Percentiles rank a stretch among this genome's conserved stretches.
Conservation (phyloP, 2,329 filamentous ascomycete species). For the Neonectria hederae region DNA sequence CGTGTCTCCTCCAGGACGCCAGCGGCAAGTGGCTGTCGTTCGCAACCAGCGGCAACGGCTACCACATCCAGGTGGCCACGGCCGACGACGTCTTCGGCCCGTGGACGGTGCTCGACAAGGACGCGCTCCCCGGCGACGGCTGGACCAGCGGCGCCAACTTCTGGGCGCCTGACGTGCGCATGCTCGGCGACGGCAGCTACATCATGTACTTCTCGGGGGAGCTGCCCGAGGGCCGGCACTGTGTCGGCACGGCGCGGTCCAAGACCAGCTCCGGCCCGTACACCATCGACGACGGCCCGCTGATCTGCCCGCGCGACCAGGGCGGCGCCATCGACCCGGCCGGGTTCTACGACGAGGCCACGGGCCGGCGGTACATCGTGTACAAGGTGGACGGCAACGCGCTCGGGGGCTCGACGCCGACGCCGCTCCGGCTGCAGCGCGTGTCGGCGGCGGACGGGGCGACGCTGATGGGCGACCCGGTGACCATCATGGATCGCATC, state of each 20-base stretch:
- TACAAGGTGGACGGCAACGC: slow-evolving; percentile 76
- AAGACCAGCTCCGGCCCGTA: slow-evolving; percentile 62
- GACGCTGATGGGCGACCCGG: slow-evolving; percentile 60
- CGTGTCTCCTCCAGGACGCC: slow-evolving; percentile 57
- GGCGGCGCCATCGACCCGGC: slow-evolving; percentile 72
- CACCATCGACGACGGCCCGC: slow-evolving; percentile 54
- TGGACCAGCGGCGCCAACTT: slow-evolving; percentile 65
- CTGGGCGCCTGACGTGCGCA: slow-evolving; percentile 70
- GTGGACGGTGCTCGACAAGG: slow-evolving; percentile 58
- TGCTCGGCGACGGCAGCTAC: slow-evolving; percentile 60
- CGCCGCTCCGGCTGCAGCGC: slow-evolving; percentile 66
- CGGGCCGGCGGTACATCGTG: slow-evolving; percentile 64
- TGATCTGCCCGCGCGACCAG: slow-evolving; percentile 61
- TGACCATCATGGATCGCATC: slow-evolving; percentile 57
- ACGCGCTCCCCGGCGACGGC: slow-evolving; percentile 62
- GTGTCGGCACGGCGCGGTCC: slow-evolving; percentile 66
- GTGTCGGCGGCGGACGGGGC: slow-evolving; percentile 59
- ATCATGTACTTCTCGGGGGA: slow-evolving; percentile 69
- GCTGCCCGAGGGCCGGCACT: slow-evolving; percentile 58
- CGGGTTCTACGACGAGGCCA: slow-evolving; percentile 64
- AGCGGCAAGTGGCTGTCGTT: slow-evolving; percentile 67
- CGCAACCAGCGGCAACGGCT: slow-evolving; percentile 60
- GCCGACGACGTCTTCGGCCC: slow-evolving; percentile 58
- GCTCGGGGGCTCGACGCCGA: slow-evolving; percentile 54
- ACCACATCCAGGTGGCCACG: slow-evolving; percentile 63